phyloP scores from a whole-genome alignment of 441 rosid genomes.

The Adansonia rubrostipa region DNA sequence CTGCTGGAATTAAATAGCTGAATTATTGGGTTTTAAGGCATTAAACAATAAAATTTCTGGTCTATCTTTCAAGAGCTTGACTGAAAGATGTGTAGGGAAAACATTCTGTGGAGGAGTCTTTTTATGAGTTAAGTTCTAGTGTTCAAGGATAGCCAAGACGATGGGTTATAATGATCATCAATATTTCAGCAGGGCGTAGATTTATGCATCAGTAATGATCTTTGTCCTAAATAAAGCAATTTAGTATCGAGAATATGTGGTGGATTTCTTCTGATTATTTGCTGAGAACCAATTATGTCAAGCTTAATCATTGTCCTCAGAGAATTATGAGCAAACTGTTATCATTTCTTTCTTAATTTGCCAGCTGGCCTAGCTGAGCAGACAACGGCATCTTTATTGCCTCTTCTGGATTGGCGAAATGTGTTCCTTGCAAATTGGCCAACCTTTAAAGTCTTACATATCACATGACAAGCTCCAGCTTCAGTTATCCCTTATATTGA shows the following conservation, averaged over 20 bases:
- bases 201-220: background rate
- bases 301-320: background rate
- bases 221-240: background rate
- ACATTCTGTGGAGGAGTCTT: background rate
- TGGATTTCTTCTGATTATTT: background rate
- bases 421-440: background rate
- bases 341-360: conserved; percentile 12
- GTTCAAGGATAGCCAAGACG: background rate
- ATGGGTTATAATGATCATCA: background rate
- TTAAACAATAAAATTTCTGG: background rate
- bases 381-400: background rate
- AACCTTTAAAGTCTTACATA: conserved; percentile 2
- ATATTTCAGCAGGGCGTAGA: background rate
- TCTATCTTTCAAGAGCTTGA: background rate
- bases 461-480: background rate
- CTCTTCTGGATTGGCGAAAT: background rate
- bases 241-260: background rate
- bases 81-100: background rate
- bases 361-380: background rate
- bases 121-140: background rate
- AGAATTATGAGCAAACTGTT: conserved; percentile 1
- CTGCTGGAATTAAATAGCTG: background rate
- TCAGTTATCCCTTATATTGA: conserved; percentile 5
- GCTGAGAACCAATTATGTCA: background rate
- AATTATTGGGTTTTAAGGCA: background rate